These are phyloP conservation scores for Cercospora sesami DNA, from an alignment of 2,329 filamentous ascomycete genomes.

Conservation along the genomic window DNA sequence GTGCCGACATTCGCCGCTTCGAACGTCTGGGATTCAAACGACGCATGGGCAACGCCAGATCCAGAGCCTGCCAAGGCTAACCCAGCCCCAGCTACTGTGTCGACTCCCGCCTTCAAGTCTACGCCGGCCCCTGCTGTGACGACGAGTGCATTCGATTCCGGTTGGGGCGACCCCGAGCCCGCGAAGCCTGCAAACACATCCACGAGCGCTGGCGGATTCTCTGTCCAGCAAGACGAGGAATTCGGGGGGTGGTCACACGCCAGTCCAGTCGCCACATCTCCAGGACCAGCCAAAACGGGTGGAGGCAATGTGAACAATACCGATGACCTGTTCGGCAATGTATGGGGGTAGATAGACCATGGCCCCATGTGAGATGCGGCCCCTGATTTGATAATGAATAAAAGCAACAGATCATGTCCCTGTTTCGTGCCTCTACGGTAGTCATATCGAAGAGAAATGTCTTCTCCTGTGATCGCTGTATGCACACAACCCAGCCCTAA, in stretches of 20 bases:
- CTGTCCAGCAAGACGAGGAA: constrained; percentile 85
- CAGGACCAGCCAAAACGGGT: constrained; percentile 51
- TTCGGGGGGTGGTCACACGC: constrained; percentile 93
- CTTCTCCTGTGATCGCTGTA: background rate
- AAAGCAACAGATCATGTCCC: background rate
- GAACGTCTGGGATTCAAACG: constrained; percentile 76
- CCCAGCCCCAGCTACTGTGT: constrained; percentile 38
- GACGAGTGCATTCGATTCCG: constrained; percentile 48
- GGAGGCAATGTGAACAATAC: constrained; percentile 52
- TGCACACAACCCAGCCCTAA: background rate
- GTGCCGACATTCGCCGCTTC: constrained; percentile 13
- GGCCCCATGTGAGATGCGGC: background rate
- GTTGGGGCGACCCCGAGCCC: constrained; percentile 64
- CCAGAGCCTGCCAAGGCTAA: constrained; percentile 43
- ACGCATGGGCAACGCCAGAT: constrained; percentile 75
- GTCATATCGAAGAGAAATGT: background rate
- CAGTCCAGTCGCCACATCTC: constrained; percentile 46
- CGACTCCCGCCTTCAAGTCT: constrained; percentile 47
- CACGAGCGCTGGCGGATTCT: constrained; percentile 30
- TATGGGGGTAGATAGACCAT: constrained; percentile 68
- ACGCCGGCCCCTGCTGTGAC: constrained; percentile 25
- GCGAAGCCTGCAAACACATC: constrained; percentile 49
- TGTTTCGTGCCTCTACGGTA: background rate
- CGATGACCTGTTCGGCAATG: constrained; percentile 93
- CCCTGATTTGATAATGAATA: background rate